Base-by-base conservation (phyloP, 2,329 filamentous ascomycete species). In the Colletotrichum scovillei region DNA sequence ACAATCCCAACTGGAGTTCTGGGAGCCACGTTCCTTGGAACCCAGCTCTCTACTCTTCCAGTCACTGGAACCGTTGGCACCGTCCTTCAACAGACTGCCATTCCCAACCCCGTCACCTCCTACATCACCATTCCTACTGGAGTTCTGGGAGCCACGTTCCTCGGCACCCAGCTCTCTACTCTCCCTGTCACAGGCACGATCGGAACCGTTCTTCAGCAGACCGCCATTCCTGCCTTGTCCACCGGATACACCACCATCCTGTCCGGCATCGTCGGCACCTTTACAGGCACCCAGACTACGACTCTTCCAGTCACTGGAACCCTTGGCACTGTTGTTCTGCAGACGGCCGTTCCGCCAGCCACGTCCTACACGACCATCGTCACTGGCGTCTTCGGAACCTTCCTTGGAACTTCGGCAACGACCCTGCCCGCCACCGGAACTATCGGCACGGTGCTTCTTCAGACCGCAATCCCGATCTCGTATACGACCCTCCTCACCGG, bases 401-500 rank as follows among this genome's bases (percentile, higher is more conserved):
- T 65, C 52, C 5, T 11, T 26, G 63, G 63, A 32, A 65, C 63
- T 1, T 52, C 38, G 16, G 38, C 52, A 4, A 28, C 63, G 5
- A 65, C 63, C 4, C 7, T 70, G 2, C 67, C 67, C 3, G 52
- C 57, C 0, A 35, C 9, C 1, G 69, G 69, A 2, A 64, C 52
- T 1, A 22, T 72, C n/a, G 70, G 52, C 7, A 72, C 70, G 1
- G 59, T 72, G 8, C 8, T 60, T 1, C 12, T 72, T 0, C 38
- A 69, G 11, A 69, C 70, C 5, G 42, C 70, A 3, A 32, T 72
- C 16, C 69, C 69, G 6, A 55, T 66, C 7, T 69, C 65, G 6
- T 72, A 69, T 3, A 67, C 65, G 11, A 72, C 69, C 1, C 5
- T 72, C 28, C n/a, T 35, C 19, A 63, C 65, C 4, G 69, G 69